Evolutionary conservation across 2,329 filamentous ascomycete species (phyloP).

Genomic region (Alternaria angustiovoidea): DNA sequence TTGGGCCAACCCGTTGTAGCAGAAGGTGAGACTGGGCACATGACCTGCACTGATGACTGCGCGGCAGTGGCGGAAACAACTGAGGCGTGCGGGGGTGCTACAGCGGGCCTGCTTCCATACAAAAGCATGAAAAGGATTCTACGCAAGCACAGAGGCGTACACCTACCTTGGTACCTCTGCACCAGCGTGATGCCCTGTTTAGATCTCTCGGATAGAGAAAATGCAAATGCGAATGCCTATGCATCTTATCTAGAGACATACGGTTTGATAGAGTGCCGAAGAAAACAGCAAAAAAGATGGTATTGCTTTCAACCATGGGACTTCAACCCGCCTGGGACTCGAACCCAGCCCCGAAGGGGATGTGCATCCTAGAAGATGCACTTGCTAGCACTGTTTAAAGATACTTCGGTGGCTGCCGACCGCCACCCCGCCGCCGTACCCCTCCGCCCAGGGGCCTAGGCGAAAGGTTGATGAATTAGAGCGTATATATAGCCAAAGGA

Average conservation of each 20-base stretch:
- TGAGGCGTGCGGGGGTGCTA: background rate
- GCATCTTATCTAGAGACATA: background rate
- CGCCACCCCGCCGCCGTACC: background rate
- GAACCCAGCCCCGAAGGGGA: background rate
- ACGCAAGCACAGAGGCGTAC: background rate
- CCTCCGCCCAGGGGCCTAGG: background rate
- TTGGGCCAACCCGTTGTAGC: too few relatives aligned
- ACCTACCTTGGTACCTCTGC: background rate
- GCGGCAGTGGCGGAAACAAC: background rate
- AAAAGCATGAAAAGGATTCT: background rate
- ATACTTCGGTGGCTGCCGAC: background rate
- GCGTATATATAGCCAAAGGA: slow-evolving; percentile 2
- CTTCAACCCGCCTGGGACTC: background rate
- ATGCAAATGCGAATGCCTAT: background rate
- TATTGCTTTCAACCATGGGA: background rate
- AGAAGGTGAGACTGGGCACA: background rate
- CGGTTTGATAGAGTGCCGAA: background rate
- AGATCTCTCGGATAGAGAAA: background rate
- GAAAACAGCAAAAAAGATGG: background rate
- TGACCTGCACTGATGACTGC: background rate
- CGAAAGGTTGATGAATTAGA: background rate
- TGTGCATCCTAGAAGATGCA: background rate
- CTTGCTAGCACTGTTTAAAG: background rate
- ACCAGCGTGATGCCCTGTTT: background rate
- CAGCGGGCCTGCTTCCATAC: background rate